Conservation (phyloP, 352 stramenopile genomes). For the Globisporangium lucens region DNA sequence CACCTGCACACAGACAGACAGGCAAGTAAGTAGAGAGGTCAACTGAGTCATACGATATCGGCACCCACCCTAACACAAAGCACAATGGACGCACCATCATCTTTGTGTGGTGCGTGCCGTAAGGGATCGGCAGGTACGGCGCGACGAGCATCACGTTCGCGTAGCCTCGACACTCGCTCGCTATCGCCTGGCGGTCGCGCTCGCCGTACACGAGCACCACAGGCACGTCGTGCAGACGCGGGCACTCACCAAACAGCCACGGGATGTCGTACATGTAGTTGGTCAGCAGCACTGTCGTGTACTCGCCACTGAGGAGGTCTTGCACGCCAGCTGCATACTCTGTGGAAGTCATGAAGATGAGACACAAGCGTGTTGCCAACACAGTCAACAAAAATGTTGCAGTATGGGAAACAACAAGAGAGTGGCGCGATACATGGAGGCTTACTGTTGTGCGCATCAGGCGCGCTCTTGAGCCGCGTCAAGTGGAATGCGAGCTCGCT, state of each 20-base stretch:
- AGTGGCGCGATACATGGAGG: background rate
- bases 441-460: slow-evolving; percentile 45
- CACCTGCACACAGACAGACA: slow-evolving; percentile 18
- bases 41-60: background rate
- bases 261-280: slow-evolving; percentile 82
- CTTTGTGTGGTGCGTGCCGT: slow-evolving; percentile 87
- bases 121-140: slow-evolving; percentile 75
- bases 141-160: slow-evolving; percentile 56
- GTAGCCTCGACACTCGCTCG: slow-evolving; percentile 51
- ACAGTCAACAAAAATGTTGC: background rate
- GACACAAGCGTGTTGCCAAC: background rate
- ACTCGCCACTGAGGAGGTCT: slow-evolving; percentile 59
- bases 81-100: slow-evolving; percentile 41
- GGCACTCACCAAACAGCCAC: slow-evolving; percentile 69
- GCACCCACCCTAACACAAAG: background rate
- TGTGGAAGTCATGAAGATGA: slow-evolving; percentile 12
- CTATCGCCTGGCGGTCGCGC: slow-evolving; percentile 51
- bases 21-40: background rate
- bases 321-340: slow-evolving; percentile 37
- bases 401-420: background rate
- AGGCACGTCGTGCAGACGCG: slow-evolving; percentile 50
- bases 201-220: slow-evolving; percentile 81
- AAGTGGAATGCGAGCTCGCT: slow-evolving; percentile 30
- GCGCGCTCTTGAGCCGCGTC: slow-evolving; percentile 31
- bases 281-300: slow-evolving; percentile 58